Evolutionary conservation across 2,329 filamentous ascomycete genomes (phyloP).

Genomic region (Alternaria novae-zelandiae): DNA sequence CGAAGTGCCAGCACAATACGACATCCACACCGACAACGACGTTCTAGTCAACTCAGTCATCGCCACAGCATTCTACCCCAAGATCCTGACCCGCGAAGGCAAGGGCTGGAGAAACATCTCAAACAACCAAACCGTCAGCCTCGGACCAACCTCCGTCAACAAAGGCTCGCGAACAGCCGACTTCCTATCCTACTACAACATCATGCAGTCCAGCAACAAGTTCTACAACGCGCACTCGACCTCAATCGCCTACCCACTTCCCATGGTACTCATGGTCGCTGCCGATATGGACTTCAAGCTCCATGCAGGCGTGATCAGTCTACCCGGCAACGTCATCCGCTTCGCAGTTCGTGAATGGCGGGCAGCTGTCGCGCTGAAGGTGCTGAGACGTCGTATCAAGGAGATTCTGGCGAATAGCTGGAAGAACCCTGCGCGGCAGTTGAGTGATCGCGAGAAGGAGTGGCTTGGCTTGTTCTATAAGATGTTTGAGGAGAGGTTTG

Average conservation of each 20-base stretch:
- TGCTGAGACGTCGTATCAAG: conserved; percentile 72
- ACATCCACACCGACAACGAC: conserved; percentile 81
- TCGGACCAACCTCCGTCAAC: conserved; percentile 91
- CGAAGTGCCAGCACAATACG: conserved; percentile 76
- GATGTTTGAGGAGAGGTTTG: conserved; percentile 39
- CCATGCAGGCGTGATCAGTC: conserved; percentile 82
- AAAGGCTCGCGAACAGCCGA: conserved; percentile 66
- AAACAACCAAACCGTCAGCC: conserved; percentile 87
- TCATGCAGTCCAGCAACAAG: conserved; percentile 87
- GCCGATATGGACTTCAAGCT: conserved; percentile 85
- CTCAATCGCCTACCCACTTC: conserved; percentile 78
- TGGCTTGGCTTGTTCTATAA: conserved; percentile 51
- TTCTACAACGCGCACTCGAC: conserved; percentile 80
- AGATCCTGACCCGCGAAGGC: conserved; percentile 81
- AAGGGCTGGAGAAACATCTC: conserved; percentile 90
- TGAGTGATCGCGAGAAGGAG: conserved; percentile 49
- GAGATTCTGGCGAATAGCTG: conserved; percentile 77
- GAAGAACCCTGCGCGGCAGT: conserved; percentile 56
- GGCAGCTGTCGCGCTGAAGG: conserved; percentile 86
- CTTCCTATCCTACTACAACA: conserved; percentile 95
- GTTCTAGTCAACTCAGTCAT: conserved; percentile 80
- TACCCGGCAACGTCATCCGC: conserved; percentile 85
- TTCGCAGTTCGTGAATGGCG: conserved; percentile 91
- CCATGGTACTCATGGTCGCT: conserved; percentile 75
- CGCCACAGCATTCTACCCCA: conserved; percentile 95